These are phyloP conservation scores for Metschnikowia chrysomelidarum DNA, from an alignment of 805 yeast genomes.

Conservation along the genomic window DNA sequence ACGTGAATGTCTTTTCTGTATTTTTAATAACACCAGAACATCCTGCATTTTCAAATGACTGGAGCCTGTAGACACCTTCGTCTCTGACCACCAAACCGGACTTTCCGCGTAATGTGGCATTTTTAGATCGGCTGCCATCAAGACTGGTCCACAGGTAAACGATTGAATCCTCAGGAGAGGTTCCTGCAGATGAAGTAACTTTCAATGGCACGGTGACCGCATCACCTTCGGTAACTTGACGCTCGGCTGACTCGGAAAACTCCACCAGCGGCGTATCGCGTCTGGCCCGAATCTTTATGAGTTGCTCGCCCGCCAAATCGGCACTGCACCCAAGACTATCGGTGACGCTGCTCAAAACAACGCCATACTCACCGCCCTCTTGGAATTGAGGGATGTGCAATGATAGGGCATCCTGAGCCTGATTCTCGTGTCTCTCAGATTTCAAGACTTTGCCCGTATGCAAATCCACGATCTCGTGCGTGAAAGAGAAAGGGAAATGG, in stretches of 20 bases:
- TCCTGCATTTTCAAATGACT: constrained; percentile 39
- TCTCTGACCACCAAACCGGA: constrained; percentile 28
- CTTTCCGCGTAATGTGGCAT: constrained; percentile 12
- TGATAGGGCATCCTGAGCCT: constrained; percentile 26
- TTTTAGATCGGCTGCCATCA: constrained; percentile 11
- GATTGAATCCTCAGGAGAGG: constrained; percentile 28
- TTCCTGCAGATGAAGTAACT: constrained; percentile 34
- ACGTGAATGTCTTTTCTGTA: constrained; percentile 15
- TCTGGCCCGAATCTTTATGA: constrained; percentile 60
- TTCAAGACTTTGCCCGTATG: constrained; percentile 20
- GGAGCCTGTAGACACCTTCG: constrained; percentile 44
- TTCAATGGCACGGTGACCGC: constrained; percentile 52
- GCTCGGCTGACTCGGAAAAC: constrained; percentile 26
- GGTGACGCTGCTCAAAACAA: constrained; percentile 60
- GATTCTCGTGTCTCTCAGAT: constrained; percentile 31
- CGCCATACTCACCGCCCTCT: constrained; percentile 70
- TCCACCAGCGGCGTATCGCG: constrained; percentile 58
- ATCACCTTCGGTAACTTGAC: constrained; percentile 61
- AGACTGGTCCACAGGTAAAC: constrained; percentile 28
- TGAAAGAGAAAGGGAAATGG: constrained; percentile 70
- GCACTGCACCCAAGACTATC: constrained; percentile 82
- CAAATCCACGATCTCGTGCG: constrained; percentile 62
- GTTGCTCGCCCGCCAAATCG: constrained; percentile 62
- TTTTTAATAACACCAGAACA: constrained; percentile 42
- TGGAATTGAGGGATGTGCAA: constrained; percentile 56